Evolutionary conservation across 495 filamentous ascomycete species (phyloP).

Genomic region (Physcia stellaris): DNA sequence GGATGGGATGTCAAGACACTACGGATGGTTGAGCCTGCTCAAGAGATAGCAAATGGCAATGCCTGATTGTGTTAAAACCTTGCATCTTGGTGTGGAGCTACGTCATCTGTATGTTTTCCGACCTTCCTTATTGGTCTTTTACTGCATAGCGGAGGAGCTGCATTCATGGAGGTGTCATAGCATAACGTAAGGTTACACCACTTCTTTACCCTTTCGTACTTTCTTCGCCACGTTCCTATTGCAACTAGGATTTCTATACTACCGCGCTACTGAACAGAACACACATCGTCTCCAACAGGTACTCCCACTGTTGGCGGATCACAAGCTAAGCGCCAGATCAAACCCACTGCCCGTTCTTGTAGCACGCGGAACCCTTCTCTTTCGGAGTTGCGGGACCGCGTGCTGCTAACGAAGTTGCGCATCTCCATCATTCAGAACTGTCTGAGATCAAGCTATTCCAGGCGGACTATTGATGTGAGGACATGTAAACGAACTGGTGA

Average conservation of each 20-base stretch:
- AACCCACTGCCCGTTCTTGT: slow-evolving; percentile 9
- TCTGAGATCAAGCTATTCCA: slow-evolving; percentile 21
- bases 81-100: neutral
- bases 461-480: slow-evolving; percentile 30
- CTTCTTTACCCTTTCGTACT: too few relatives aligned
- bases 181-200: too few relatives aligned
- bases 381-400: slow-evolving; percentile 10
- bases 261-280: slow-evolving; percentile 35
- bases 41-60: too few relatives aligned
- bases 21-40: slow-evolving; percentile 19
- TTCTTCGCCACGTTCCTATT: too few relatives aligned
- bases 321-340: slow-evolving; percentile 34
- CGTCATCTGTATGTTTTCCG: neutral
- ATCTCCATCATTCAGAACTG: slow-evolving; percentile 32
- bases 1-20: slow-evolving; percentile 34
- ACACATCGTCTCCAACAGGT: slow-evolving; percentile 26
- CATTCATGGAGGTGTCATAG: too few relatives aligned
- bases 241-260: too few relatives aligned
- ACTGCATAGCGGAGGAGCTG: too few relatives aligned
- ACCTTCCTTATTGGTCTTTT: too few relatives aligned
- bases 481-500: too few relatives aligned
- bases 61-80: neutral
- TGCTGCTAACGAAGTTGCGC: slow-evolving; percentile 4
- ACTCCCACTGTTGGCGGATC: slow-evolving; percentile 28
- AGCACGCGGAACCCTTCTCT: slow-evolving; percentile 6